phyloP scores from a whole-genome alignment of 2,329 filamentous ascomycete genomes.

The Botryotinia convoluta region DNA sequence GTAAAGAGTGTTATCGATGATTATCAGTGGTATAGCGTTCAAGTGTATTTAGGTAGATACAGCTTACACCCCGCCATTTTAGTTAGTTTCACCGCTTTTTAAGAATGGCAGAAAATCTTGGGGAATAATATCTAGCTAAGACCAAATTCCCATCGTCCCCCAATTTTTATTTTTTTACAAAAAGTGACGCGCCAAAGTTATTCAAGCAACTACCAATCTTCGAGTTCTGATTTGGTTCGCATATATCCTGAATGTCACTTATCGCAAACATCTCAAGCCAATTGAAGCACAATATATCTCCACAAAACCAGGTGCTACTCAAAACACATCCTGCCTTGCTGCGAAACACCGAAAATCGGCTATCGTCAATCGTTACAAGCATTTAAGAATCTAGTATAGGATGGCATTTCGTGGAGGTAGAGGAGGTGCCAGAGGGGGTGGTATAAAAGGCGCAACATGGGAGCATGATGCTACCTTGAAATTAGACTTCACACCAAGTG shows the following conservation, averaged over 20 bases:
- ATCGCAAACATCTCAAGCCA: not conserved
- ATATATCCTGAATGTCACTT: not conserved
- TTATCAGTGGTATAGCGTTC: not conserved
- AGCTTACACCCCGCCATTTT: not conserved
- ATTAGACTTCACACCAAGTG: slow-evolving; percentile 43
- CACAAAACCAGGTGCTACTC: not conserved
- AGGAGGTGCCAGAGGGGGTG: slow-evolving; percentile 29
- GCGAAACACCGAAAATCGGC: not conserved
- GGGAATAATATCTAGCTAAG: not conserved
- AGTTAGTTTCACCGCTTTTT: not conserved
- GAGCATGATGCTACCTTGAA: slow-evolving; percentile 34
- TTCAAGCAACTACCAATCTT: not conserved
- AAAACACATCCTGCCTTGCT: not conserved
- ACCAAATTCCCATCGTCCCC: not conserved
- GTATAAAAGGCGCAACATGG: slow-evolving; percentile 37
- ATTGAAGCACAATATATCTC: not conserved
- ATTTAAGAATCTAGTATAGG: not conserved
- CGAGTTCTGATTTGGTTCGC: not conserved
- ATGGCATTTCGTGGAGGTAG: slow-evolving; percentile 35
- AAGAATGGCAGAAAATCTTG: slow-evolving; percentile 2
- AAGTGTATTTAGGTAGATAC: not conserved
- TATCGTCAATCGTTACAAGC: not conserved
- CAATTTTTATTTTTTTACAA: not conserved
- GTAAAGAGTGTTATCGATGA: not conserved
- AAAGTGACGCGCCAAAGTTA: not conserved